These are phyloP conservation scores for Trichoderma reesei DNA, from an alignment of 495 filamentous ascomycete genomes.

Conservation along the genomic window DNA sequence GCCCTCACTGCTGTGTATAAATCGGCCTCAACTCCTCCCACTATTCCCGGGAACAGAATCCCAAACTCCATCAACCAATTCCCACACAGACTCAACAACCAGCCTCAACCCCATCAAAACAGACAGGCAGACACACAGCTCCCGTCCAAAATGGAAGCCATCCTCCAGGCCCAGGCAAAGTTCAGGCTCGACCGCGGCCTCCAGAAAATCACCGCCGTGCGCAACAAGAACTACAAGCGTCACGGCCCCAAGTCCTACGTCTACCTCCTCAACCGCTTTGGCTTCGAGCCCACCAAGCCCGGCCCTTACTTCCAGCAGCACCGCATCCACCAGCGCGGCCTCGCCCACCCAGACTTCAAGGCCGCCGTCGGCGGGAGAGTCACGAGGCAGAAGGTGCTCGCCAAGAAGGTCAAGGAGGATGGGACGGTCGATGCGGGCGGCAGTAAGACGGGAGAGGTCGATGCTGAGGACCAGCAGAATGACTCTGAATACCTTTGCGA, in stretches of 20 bases:
- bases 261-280: constrained; percentile 57
- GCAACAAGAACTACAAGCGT: constrained; percentile 54
- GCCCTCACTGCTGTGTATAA: background rate
- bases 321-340: constrained; percentile 25
- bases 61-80: background rate
- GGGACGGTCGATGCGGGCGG: constrained; percentile 17
- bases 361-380: constrained; percentile 35
- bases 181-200: constrained; percentile 29
- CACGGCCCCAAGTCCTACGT: constrained; percentile 68
- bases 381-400: constrained; percentile 33
- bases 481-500: constrained; percentile 60
- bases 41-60: background rate
- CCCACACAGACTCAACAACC: background rate
- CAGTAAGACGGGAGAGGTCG: constrained; percentile 41
- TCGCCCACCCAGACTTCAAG: constrained; percentile 19
- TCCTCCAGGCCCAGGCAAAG: constrained; percentile 25
- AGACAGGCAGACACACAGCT: too few species aligned
- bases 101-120: too few species aligned
- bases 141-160: constrained; percentile 18
- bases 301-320: constrained; percentile 53
- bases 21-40: background rate
- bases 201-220: constrained; percentile 38
- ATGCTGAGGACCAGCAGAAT: constrained; percentile 59
- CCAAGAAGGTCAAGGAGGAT: constrained; percentile 35
- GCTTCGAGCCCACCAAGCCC: constrained; percentile 56